Base-by-base conservation (phyloP, 2,329 filamentous ascomycete species). In the Pseudogymnoascus sp. region DNA sequence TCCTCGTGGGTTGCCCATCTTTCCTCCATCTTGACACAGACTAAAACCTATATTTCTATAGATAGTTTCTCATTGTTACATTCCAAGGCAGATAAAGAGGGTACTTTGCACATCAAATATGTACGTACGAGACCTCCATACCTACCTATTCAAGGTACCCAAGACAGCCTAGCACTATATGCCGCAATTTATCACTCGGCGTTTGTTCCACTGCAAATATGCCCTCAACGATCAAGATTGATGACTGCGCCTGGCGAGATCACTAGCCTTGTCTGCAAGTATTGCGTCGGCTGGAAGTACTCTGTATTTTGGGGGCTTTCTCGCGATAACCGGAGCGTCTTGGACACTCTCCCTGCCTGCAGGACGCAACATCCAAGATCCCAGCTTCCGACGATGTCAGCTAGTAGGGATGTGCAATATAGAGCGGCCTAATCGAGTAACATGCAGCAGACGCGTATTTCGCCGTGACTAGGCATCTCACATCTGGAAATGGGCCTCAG, bases 381-480 rank as follows among this genome's bases (percentile, higher is more conserved):
- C 27, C 27, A 55, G 44, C 27, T 55, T 33, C 44, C 44, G n/a
- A 55, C 44, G 27, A 17, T 55, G 27, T 55, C 27, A 55, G 8
- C 44, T 55, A 55, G 48, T 55, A 55, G 29, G 48, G 48, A 55
- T 55, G 48, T 55, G 48, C 29, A 33, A 33, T 55, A 33, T 55
- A n/a, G 27, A 17, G 29, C 48, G 48, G 48, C 48, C 48, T 13
- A 55, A 55, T 55, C 48, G 48, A 55, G 48, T 55, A 55, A 55
- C 48, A 55, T 55, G 48, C 48, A 55, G n/a, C 48, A 55, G 8
- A 55, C 48, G 29, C 48, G 48, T 55, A 55, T 55, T 55, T 55
- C 48, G 5, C 48, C 29, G 48, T 55, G 48, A 55, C 48, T 29
- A 55, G 44, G 48, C 48, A 55, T 55, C 48, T 55, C 29, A 55